Evolutionary conservation across 108 stramenopile species (phyloP), one percentile per base, ranked within the genome.

Genomic region (Cyclotella sp.): DNA sequence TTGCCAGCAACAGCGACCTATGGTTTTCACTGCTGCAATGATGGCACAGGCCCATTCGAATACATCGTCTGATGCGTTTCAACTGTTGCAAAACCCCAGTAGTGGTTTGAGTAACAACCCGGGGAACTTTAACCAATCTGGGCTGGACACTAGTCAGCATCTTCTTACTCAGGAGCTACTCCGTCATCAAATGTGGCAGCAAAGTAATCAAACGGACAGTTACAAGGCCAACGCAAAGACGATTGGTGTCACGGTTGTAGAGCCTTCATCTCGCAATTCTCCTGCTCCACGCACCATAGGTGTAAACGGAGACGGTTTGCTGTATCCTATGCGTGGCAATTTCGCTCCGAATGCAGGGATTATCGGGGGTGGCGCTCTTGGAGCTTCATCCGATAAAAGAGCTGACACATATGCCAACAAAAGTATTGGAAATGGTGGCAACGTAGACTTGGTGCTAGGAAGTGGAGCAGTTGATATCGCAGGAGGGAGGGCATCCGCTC

Each of bases 181-280:
- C 19, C 39, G 54, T 15, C 30, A 73, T 28, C 52, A 68, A 63
- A n/a, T 51, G 30, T 59, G 59, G 66, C 75, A 68, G 18, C 67
- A 76, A 24, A 69, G 40, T n/a, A 63, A 63, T 41, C 44, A 26
- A 19, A 51, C 18, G 3, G 41, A 60, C 27, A 58, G 59, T 29
- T 30, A 30, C 19, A 79, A 58, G 46, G 42, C 29, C 13, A 67
- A 69, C 41, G 65, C n/a, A 27, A 52, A 68, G 8, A 47, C 61
- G 70, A 88, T 75, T 43, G 88, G 88, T 51, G 72, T 89, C 0
- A 90, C 87, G 11, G 89, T 93, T 15, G 85, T 86, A 21, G 92
- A 93, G 72, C 92, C 92, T 9, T 63, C 68, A 21, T 75, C 77
- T 9, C 63, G 70, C 16, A 57, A 73, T 57, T 82, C 85, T 26